Evolutionary conservation across 768 basidiomycete genomes (phyloP).

Genomic region (Phylloporus sp.): DNA sequence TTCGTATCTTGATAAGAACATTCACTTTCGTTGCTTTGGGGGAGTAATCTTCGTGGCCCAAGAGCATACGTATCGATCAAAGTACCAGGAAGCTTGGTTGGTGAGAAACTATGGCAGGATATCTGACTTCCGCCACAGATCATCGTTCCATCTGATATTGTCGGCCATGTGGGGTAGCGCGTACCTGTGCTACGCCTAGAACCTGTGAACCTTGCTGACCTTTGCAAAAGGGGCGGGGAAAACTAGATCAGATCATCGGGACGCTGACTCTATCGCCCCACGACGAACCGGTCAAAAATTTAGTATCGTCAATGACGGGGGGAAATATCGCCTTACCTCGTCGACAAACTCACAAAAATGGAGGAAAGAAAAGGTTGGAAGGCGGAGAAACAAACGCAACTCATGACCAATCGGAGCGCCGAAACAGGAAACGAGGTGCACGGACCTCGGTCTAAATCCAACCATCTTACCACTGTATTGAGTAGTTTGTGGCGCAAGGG

Average conservation of each 20-base stretch:
- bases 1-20: no score
- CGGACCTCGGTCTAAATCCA: neutral
- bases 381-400: neutral
- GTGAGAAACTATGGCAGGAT: no score
- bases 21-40: no score
- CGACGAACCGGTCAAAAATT: neutral
- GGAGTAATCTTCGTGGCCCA: no score
- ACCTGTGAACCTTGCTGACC: neutral
- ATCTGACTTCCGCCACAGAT: no score
- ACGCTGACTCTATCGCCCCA: neutral
- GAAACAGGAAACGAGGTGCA: neutral
- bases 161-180: no score
- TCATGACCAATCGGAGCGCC: neutral
- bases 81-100: no score
- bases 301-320: neutral
- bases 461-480: no score
- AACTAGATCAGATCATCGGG: neutral
- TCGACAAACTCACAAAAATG: neutral
- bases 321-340: neutral
- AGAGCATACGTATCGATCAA: no score
- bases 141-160: no score
- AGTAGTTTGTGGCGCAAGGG: no score
- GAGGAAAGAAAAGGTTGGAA: neutral
- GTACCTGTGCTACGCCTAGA: neutral
- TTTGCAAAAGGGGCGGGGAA: neutral